A percentile compares a stretch with the other conserved stretches of the same genome.
These are phyloP conservation scores for Withania somnifera DNA, from an alignment of 305 asterid species.

Conservation along the genomic window DNA sequence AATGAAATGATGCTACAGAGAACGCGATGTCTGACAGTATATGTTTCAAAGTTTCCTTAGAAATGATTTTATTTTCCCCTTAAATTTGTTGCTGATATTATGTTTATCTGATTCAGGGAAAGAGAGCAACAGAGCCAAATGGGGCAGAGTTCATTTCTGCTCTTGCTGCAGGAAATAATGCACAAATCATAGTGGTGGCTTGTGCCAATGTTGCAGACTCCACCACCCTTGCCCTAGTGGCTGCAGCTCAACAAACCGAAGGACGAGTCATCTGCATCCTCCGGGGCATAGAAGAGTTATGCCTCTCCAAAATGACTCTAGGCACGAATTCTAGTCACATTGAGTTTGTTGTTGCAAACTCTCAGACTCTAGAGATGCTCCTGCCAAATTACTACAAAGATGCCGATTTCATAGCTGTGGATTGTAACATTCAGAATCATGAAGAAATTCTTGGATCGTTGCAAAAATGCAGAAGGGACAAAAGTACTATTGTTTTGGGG, in stretches of 20 bases:
- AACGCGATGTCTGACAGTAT: not conserved
- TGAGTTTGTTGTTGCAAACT: constrained; percentile 50
- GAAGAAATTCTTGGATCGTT: constrained; percentile 35
- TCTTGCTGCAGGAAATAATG: constrained; percentile 82
- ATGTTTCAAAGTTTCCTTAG: not conserved
- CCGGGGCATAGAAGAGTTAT: constrained; percentile 22
- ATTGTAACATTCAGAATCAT: constrained; percentile 62
- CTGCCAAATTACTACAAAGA: constrained; percentile 25
- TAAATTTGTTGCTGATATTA: not conserved
- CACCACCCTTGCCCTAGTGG: constrained; percentile 54
- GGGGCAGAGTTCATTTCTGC: constrained; percentile 85
- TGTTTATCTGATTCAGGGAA: constrained; percentile 30
- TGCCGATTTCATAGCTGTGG: constrained; percentile 63
- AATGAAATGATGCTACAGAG: too few species aligned
- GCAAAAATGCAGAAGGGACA: constrained; percentile 21
- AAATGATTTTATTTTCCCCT: not conserved
- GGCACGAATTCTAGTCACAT: constrained; percentile 21
- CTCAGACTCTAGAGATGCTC: constrained; percentile 11
- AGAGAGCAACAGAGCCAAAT: constrained; percentile 52
- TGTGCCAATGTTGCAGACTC: constrained; percentile 59
- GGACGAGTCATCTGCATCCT: constrained; percentile 61
- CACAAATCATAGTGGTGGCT: constrained; percentile 43
- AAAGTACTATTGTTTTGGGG: constrained; percentile 33
- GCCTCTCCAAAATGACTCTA: constrained; percentile 17
- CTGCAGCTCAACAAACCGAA: constrained; percentile 79